These are phyloP conservation scores for Colletotrichum destructivum DNA, from an alignment of 2,329 filamentous ascomycete genomes.

Conservation along the genomic window DNA sequence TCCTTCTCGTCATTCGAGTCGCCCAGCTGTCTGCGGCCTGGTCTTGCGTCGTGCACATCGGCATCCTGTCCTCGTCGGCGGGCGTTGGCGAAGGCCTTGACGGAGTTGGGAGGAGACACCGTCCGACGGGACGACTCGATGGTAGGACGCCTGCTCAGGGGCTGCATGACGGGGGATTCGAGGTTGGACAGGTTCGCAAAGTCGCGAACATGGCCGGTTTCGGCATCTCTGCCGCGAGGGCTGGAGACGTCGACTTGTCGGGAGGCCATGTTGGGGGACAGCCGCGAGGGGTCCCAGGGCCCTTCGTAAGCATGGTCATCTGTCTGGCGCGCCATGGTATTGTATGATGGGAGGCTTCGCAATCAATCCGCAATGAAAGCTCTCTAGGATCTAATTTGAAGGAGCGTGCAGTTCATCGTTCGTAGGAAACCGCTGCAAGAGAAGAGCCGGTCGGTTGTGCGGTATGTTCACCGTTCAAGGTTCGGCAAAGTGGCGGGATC, in stretches of 20 bases:
- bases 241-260: not conserved
- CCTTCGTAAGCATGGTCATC: not conserved
- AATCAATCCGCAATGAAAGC: not conserved
- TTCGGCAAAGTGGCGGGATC: slow-evolving; percentile 5
- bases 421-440: not conserved
- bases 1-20: slow-evolving; percentile 53
- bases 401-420: not conserved
- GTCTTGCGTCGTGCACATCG: slow-evolving; percentile 65
- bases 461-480: not conserved
- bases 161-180: slow-evolving; percentile 15
- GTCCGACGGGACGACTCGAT: slow-evolving; percentile 63
- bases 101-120: slow-evolving; percentile 82
- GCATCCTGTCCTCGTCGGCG: slow-evolving; percentile 84
- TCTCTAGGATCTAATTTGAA: not conserved
- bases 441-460: not conserved
- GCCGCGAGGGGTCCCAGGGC: not conserved
- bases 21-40: slow-evolving; percentile 56
- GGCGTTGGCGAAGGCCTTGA: slow-evolving; percentile 95
- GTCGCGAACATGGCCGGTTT: not conserved
- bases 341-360: too few species aligned
- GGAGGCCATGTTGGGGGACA: not conserved
- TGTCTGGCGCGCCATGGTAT: slow-evolving; percentile 3
- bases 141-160: slow-evolving; percentile 64
- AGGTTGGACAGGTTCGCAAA: not conserved
- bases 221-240: slow-evolving; percentile 19